These are phyloP conservation scores for Bacidia gigantensis DNA, from an alignment of 495 filamentous ascomycete genomes.

Conservation along the genomic window DNA sequence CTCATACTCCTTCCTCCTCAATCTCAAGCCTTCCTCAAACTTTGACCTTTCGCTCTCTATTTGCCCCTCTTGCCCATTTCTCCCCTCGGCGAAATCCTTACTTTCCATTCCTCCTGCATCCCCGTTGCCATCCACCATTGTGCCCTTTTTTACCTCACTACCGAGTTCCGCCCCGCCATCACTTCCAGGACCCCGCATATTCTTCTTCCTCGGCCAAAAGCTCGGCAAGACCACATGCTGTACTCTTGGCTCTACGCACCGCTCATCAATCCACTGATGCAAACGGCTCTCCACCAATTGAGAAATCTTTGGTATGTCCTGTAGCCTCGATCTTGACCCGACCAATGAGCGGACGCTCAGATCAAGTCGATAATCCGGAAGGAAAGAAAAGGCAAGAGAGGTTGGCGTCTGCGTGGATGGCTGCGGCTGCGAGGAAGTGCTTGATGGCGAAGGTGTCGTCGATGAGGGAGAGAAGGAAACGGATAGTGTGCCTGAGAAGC, in stretches of 20 bases:
- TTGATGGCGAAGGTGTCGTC: slow-evolving; percentile 22
- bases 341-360: slow-evolving; percentile 81
- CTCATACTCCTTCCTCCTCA: slow-evolving; percentile 16
- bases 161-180: slow-evolving; percentile 10
- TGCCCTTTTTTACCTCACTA: slow-evolving; percentile 8
- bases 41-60: slow-evolving; percentile 1
- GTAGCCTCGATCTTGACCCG: slow-evolving; percentile 76
- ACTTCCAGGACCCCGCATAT: slow-evolving; percentile 43
- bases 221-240: slow-evolving; percentile 90
- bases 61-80: background rate
- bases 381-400: slow-evolving; percentile 84
- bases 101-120: slow-evolving; percentile 15
- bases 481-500: slow-evolving; percentile 87
- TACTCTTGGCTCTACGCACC: slow-evolving; percentile 87
- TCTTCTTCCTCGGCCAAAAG: slow-evolving; percentile 83
- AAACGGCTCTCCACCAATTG: slow-evolving; percentile 83
- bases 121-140: slow-evolving; percentile 7
- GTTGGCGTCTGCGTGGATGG: slow-evolving; percentile 41
- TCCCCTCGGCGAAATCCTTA: slow-evolving; percentile 11
- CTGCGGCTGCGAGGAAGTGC: slow-evolving; percentile 5
- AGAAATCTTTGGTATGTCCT: slow-evolving; percentile 96
- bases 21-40: slow-evolving; percentile 18
- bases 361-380: slow-evolving; percentile 90
- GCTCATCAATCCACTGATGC: slow-evolving; percentile 94
- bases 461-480: slow-evolving; percentile 72